These are phyloP conservation scores for Aphanomyces euteiches DNA, from an alignment of 352 stramenopile genomes.

Conservation along the genomic window DNA sequence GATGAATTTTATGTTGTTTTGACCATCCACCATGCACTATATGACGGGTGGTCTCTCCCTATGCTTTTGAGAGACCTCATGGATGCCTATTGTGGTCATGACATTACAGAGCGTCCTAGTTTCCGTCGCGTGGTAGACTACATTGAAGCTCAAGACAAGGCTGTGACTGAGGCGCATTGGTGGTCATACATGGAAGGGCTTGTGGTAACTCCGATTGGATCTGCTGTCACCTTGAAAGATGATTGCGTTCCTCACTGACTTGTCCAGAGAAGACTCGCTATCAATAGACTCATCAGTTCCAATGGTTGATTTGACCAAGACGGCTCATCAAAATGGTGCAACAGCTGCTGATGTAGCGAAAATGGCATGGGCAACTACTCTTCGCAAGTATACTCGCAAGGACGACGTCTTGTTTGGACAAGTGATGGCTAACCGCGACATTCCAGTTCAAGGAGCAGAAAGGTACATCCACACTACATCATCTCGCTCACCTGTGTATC, in stretches of 20 bases:
- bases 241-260: background rate
- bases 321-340: background rate
- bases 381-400: conserved; percentile 9
- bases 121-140: conserved; percentile 13
- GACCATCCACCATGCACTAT: conserved; percentile 10
- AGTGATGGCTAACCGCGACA: conserved; percentile 5
- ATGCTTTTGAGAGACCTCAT: background rate
- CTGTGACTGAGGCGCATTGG: background rate
- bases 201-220: background rate
- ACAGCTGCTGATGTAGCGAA: background rate
- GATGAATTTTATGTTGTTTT: background rate
- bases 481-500: too few relatives aligned
- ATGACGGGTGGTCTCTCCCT: background rate
- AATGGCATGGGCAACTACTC: conserved; percentile 7
- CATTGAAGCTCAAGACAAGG: conserved; percentile 16
- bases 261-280: background rate
- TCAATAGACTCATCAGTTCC: background rate
- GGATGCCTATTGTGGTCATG: background rate
- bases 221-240: background rate
- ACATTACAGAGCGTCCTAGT: background rate
- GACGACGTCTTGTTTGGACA: conserved; percentile 7
- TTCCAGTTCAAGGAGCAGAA: background rate
- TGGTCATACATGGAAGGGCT: background rate
- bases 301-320: background rate
- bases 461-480: too few relatives aligned